These are phyloP conservation scores for Auriscalpium vulgare DNA, from an alignment of 768 basidiomycete species.

Conservation along the genomic window DNA sequence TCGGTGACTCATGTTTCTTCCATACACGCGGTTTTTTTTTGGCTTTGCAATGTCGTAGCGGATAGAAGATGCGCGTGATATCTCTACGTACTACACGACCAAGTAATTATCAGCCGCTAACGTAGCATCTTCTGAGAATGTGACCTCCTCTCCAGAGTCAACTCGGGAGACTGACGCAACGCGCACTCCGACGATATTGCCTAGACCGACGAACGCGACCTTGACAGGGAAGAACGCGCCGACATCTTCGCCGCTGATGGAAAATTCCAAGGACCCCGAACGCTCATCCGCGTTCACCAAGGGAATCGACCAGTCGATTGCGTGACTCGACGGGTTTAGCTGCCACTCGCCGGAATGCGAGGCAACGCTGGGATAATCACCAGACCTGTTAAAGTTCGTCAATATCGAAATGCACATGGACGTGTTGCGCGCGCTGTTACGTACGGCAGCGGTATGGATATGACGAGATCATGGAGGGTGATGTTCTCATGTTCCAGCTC, in stretches of 20 bases:
- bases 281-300: slow-evolving; percentile 52
- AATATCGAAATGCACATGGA: not conserved
- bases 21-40: too few species aligned
- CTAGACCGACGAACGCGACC: slow-evolving; percentile 72
- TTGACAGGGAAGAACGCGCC: slow-evolving; percentile 89
- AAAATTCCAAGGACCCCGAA: slow-evolving; percentile 88
- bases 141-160: slow-evolving; percentile 38
- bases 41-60: too few species aligned
- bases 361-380: slow-evolving; percentile 80
- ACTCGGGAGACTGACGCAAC: slow-evolving; percentile 53
- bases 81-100: slow-evolving; percentile 24
- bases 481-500: slow-evolving; percentile 85
- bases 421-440: slow-evolving; percentile 23
- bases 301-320: slow-evolving; percentile 81
- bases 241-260: slow-evolving; percentile 73
- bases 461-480: slow-evolving; percentile 74
- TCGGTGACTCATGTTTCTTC: too few species aligned
- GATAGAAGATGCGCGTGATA: not conserved
- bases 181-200: slow-evolving; percentile 71
- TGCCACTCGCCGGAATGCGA: slow-evolving; percentile 75
- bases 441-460: slow-evolving; percentile 91
- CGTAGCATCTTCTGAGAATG: slow-evolving; percentile 45
- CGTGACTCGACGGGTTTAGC: slow-evolving; percentile 70
- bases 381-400: slow-evolving; percentile 37
- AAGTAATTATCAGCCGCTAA: slow-evolving; percentile 42